Evolutionary conservation across 169 alveolate genomes (phyloP), one percentile per base, ranked within the genome.

Genomic region (Plasmodium sp.): DNA sequence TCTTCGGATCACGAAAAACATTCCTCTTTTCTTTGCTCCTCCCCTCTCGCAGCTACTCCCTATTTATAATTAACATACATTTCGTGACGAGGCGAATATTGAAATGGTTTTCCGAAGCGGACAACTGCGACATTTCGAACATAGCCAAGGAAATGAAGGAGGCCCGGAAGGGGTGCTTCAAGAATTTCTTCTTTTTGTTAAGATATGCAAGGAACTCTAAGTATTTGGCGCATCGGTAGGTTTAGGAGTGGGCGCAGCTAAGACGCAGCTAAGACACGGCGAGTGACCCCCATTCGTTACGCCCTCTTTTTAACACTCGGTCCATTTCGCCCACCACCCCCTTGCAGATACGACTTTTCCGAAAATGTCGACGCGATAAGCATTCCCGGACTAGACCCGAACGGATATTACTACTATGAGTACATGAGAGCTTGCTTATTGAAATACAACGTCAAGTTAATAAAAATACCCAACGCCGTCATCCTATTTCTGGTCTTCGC

Each of bases 341-440:
- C 41, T 71, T 92, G 43, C 86, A 95, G 98, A 67, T 96, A 95
- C 86, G 98, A 96, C 72, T 97, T 97, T 67, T 93, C 94, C 7
- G 98, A 97, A 73, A 96, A 93, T 84, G 96, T 93, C 16, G 96
- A 95, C 83, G 94, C 93, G 43, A 96, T 83, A 96, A 96, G 96
- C 92, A 92, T 96, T 34, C 97, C 95, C 31, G 97, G 95, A 16
- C 67, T 96, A 31, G 98, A 95, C 80, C 97, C 98, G 51, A 94
- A 96, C 33, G 97, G 97, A 34, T 95, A 95, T 83, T 96, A 96
- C 81, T 97, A 96, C 90, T 93, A 93, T 96, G 98, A 97, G 71
- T 97, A 97, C 82, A 77, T 97, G 97, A 86, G 98, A 45, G 98
- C 98, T 3, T 93, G 96, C 43, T 67, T 97, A 45, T 84, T 97